Conservation (phyloP, 345 rosid genomes). For the Linum usitatissimum region DNA sequence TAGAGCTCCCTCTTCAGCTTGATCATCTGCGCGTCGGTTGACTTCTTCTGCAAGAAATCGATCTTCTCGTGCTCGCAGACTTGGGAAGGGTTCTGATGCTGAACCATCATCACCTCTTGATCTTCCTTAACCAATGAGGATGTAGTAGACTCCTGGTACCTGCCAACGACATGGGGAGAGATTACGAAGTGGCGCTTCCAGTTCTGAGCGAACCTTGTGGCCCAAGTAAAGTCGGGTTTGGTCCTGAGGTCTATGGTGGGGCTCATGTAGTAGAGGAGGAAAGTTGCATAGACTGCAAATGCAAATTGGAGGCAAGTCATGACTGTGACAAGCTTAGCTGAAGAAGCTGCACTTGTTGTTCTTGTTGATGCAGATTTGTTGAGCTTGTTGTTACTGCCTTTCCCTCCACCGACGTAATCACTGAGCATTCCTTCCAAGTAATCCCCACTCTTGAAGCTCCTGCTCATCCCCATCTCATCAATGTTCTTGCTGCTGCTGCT, state of each 20-base stretch:
- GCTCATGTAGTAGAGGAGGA: slow-evolving; percentile 81
- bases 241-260: slow-evolving; percentile 65
- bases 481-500: neutral
- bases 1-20: slow-evolving; percentile 68
- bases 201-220: slow-evolving; percentile 60
- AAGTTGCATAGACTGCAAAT: slow-evolving; percentile 83
- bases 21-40: slow-evolving; percentile 62
- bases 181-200: slow-evolving; percentile 62
- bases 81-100: slow-evolving; percentile 27
- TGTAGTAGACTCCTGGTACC: slow-evolving; percentile 43
- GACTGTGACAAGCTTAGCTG: slow-evolving; percentile 56
- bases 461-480: slow-evolving; percentile 48
- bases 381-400: slow-evolving; percentile 17
- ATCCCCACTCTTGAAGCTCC: slow-evolving; percentile 58
- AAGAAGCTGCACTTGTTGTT: neutral
- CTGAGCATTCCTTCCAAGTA: slow-evolving; percentile 61
- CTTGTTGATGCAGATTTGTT: slow-evolving; percentile 8
- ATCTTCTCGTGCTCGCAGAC: slow-evolving; percentile 87
- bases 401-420: slow-evolving; percentile 43
- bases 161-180: slow-evolving; percentile 52
- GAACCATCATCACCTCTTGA: neutral
- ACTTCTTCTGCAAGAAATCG: slow-evolving; percentile 82
- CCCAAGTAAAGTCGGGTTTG: slow-evolving; percentile 86
- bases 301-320: slow-evolving; percentile 74
- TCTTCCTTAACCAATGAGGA: slow-evolving; percentile 28